Evolutionary conservation across 441 rosid species (phyloP).

Genomic region (Raphanus hybrid): DNA sequence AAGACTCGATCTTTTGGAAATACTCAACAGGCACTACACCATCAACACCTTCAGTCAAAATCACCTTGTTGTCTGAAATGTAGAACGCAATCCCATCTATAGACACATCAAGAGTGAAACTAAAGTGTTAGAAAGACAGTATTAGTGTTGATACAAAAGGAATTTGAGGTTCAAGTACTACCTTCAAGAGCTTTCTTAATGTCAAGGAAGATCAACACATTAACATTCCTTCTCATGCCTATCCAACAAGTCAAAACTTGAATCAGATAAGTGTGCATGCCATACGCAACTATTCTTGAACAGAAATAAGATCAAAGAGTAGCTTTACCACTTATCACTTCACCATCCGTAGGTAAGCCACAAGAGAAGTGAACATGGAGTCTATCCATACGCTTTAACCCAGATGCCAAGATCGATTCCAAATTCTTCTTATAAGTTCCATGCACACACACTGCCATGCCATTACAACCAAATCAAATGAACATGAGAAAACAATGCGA

Average conservation of each 20-base stretch:
- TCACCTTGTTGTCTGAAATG: constrained; percentile 85
- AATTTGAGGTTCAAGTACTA: constrained; percentile 9
- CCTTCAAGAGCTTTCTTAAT: constrained; percentile 85
- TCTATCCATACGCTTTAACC: constrained; percentile 82
- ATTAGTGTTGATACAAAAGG: too few relatives aligned
- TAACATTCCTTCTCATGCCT: constrained; percentile 84
- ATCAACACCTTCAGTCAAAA: constrained; percentile 81
- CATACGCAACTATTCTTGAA: background rate
- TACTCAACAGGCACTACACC: constrained; percentile 76
- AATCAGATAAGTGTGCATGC: background rate
- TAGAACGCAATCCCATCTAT: constrained; percentile 84
- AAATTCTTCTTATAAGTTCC: constrained; percentile 80
- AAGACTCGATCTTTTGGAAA: constrained; percentile 76
- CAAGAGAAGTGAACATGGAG: constrained; percentile 87
- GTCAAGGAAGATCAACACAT: constrained; percentile 74
- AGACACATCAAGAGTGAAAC: constrained; percentile 5
- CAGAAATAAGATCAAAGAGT: background rate
- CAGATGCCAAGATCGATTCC: constrained; percentile 73
- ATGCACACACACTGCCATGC: constrained; percentile 82
- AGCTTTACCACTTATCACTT: constrained; percentile 59
- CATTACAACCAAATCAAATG: background rate
- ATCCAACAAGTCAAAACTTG: background rate
- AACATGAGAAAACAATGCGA: background rate
- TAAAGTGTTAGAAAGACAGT: too few relatives aligned
- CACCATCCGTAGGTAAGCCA: constrained; percentile 84